Base-by-base conservation (phyloP, 345 rosid species). In the Schrenkiella parvula region DNA sequence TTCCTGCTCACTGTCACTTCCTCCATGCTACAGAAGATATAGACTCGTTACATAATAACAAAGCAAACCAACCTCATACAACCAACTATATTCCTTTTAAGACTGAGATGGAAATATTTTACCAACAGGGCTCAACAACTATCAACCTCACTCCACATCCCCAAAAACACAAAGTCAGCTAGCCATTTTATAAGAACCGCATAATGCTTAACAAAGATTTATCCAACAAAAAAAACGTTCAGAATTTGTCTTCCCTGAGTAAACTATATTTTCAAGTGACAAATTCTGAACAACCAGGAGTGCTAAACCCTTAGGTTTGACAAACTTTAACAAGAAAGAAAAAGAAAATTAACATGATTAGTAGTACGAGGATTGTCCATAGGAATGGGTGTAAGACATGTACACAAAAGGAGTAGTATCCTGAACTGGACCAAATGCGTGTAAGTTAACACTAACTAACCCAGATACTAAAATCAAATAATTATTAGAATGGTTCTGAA, bases 1-100 rank as follows among this genome's bases (percentile, higher is more conserved):
- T 79, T 86, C 93, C 80, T 84, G 83, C 71, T 89, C 96, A 71
- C 89, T 86, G 12, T 84, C 91, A 81, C 86, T 89, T 68, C 89
- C 87, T 70, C 84, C 96, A 86, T 87, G 84, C 79, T 66, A 41
- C 51, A 65, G 60, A 50, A 66, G 15, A 71, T 28, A 42, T 23
- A 66, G 43, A 71, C 10, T 51, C 3, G 52, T 65, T 69, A 68
- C 74, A 60, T 21, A 51, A 48, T 11, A 47, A 34, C 60, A 22
- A 35, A 61, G 3, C 7, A 75, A 75, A 51, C 48, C 46, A 34
- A 46, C 41, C 19, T 44, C 69, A 68, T n/a, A 50, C 63, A 28
- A 74, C 43, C 44, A 47, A 58, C 10, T 38, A 59, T 29, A 50
- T 15, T 31, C 22, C 47, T 58, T 50, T n/a, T 34, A 47, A 32